Base-by-base conservation (phyloP, 768 basidiomycete genomes). In the Tylopilus subfusipes region DNA sequence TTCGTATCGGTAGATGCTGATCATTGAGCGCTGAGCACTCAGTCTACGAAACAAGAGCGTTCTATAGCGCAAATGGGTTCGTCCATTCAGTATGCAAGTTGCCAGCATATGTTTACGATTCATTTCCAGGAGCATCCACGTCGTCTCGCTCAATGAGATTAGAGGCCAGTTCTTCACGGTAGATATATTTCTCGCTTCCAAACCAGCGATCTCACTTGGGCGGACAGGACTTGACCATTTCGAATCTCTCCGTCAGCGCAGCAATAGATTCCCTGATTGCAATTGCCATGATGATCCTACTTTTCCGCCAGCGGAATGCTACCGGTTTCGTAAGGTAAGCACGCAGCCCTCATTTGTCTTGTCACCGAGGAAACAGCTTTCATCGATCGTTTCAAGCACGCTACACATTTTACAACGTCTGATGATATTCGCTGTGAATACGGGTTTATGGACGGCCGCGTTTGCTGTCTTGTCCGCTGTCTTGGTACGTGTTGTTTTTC, bases 61-160 rank as follows among this genome's bases (percentile, higher is more conserved):
- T 63, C 9, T 51, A 52, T 12, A 39, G 8, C 4, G n/a, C 9
- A 1, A 8, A 61, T 7, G 51, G 59, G 62, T 54, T 31, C 21
- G 60, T 51, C 57, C 5, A 5, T 25, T 60, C 5, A 4, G 18
- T 36, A 36, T 36, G 34, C 34, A 36, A 36, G 2, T 36, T 18
- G 18, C 18, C 2, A 14, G 3, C 1, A 36, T 16, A 7, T 13
- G 18, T 36, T 36, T 36, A 36, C 12, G 16, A 6, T 5, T 18
- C 34, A 16, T 1, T 24, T 48, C 16, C 6, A 59, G 48, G 14
- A 63, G 47, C 18, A 7, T 49, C 14, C 36, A 21, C 0, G 42
- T 27, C 9, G 27, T 50, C 10, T 21, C n/a, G 3, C 1, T 31
- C 29, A 2, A 1, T 13, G 12, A 3, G 18, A 27, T 54, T n/a